Base-by-base conservation (phyloP, 2,329 filamentous ascomycete species). In the Mycogone perniciosa region DNA sequence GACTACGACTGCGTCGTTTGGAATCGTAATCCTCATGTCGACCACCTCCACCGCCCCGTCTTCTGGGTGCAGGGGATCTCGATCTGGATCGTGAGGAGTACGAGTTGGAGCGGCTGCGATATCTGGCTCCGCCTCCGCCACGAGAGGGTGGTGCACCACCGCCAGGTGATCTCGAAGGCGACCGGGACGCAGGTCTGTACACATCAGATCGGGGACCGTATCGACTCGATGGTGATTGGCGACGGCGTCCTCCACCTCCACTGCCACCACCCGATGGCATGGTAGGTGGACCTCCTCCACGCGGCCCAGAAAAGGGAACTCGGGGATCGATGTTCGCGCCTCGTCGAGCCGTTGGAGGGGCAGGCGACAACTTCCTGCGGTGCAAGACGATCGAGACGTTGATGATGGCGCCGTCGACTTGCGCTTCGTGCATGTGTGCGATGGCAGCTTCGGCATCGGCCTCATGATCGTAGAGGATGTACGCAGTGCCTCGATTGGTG, bases 361-460 rank as follows among this genome's bases (percentile, higher is more conserved):
- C 82, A 13, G 82, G 83, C 6, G 88, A 91, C 62, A 96, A 88
- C 60, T 89, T 89, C 61, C 87, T 84, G 45, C 87, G 82, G 0
- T 89, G 89, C 34, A 95, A 76, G 29, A 96, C 89, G 58, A 96
- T 93, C 41, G 88, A 93, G 44, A 96, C 91, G 62, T 86, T 86
- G 62, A 96, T 84, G 37, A 83, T 76, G 26, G 85, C 82, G 46
- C 90, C 90, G 67, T 96, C 91, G 30, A 96, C 73, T 64, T 95
- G 88, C n/a, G 88, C 89, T 71, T 99, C 93, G 68, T 99, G 93
- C 93, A 99, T 97, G 66, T 95, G 88, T 13, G 91, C 83, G 60
- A 96, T 95, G 30, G 93, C 93, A 10, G 83, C 77, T 69, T 96
- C 89, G 27, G 93, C 92, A 56, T 92, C 86, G 45, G 80, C 76